These are phyloP conservation scores for Hydnomerulius pinastri DNA, from an alignment of 768 basidiomycete genomes.

Conservation along the genomic window DNA sequence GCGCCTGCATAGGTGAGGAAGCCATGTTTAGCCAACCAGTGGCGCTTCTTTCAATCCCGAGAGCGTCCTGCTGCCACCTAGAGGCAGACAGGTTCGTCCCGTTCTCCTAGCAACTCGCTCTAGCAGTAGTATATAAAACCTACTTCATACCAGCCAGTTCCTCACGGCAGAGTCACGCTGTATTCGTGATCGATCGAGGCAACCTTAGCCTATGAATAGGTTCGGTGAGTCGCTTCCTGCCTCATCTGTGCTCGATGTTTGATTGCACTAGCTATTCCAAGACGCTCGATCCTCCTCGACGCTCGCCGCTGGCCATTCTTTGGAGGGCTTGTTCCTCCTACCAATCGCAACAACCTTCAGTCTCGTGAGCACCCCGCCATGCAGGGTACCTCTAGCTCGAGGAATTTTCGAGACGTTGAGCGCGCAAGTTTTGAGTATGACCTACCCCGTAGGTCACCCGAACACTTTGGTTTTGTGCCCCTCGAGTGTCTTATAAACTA, in stretches of 20 bases:
- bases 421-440: slow-evolving; percentile 6
- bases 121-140: background rate
- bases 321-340: slow-evolving; percentile 1
- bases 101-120: background rate
- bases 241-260: background rate
- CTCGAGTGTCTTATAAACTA: slow-evolving; percentile 1
- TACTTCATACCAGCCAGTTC: background rate
- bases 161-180: background rate
- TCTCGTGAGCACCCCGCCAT: background rate
- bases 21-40: background rate
- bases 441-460: slow-evolving; percentile 17
- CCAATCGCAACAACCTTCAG: background rate
- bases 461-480: background rate
- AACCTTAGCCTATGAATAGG: background rate
- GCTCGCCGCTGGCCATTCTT: slow-evolving; percentile 1
- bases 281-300: background rate
- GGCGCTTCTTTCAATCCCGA: no score
- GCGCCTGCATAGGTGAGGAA: background rate
- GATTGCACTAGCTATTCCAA: background rate
- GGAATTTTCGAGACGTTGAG: background rate
- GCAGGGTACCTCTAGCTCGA: background rate
- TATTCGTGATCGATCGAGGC: slow-evolving; percentile 5
- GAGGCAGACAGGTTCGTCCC: background rate
- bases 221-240: slow-evolving; percentile 12
- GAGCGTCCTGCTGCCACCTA: no score